Percentiles rank a stretch among this genome's conserved stretches.
These are phyloP conservation scores for Pachysandra terminalis DNA, from an alignment of 164 flowering plant genomes.

Conservation along the genomic window DNA sequence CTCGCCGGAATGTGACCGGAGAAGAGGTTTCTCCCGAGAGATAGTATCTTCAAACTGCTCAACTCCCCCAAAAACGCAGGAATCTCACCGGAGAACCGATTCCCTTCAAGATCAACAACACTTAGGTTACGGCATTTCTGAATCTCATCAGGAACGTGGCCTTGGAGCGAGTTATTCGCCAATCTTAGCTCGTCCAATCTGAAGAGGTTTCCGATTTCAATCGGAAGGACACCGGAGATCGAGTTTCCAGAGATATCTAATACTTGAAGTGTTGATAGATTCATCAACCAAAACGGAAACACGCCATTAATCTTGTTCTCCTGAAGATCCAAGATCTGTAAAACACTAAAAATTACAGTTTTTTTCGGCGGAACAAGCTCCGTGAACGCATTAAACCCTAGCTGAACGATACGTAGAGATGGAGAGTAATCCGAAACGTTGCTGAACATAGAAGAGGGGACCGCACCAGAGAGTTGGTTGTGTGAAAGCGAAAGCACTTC, in stretches of 20 bases:
- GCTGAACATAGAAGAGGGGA: conserved; percentile 29
- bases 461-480: conserved; percentile 19
- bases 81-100: conserved; percentile 40
- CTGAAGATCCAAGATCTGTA: conserved; percentile 28
- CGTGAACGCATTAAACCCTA: conserved; percentile 30
- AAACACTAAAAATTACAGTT: conserved; percentile 10
- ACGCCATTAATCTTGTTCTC: conserved; percentile 16
- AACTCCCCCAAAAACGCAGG: conserved; percentile 40
- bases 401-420: conserved; percentile 19
- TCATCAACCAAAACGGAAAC: conserved; percentile 22
- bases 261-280: conserved; percentile 11
- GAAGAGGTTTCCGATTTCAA: conserved; percentile 28
- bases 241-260: conserved; percentile 34
- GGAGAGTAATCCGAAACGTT: conserved; percentile 17
- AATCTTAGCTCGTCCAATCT: not conserved
- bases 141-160: conserved; percentile 40
- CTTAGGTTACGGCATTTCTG: conserved; percentile 35
- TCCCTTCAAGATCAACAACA: conserved; percentile 35
- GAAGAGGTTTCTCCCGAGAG: conserved; percentile 56
- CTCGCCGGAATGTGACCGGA: conserved; percentile 44
- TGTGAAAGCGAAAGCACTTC: conserved; percentile 36
- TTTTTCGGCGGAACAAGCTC: conserved; percentile 7
- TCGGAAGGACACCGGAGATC: conserved; percentile 44
- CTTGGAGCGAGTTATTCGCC: conserved; percentile 51
- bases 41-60: conserved; percentile 35